Evolutionary conservation across 495 filamentous ascomycete species (phyloP).

Genomic region (Daldinia concentrica): DNA sequence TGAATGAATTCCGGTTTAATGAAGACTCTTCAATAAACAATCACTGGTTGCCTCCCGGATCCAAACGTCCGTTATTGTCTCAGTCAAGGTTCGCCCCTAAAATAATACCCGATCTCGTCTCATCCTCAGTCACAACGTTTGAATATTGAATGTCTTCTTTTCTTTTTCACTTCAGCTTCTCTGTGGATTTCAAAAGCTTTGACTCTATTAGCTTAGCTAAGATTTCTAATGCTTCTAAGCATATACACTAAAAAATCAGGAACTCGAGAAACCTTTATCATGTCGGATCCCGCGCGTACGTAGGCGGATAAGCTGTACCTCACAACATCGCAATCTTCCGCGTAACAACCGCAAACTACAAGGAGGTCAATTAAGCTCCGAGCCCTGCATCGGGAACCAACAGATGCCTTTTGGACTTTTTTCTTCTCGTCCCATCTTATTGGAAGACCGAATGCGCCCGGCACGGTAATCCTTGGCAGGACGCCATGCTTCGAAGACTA

Average conservation of each 20-base stretch:
- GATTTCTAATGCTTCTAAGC: neutral
- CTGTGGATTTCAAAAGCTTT: slow-evolving; percentile 3
- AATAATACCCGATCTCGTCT: neutral
- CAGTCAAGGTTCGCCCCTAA: slow-evolving; percentile 7
- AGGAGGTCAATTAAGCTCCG: slow-evolving; percentile 38
- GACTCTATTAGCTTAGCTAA: slow-evolving; percentile 11
- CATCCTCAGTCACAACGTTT: slow-evolving; percentile 12
- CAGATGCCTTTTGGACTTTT: slow-evolving; percentile 12
- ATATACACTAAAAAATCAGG: neutral
- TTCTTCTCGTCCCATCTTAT: slow-evolving; percentile 9
- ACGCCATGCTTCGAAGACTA: slow-evolving; percentile 5
- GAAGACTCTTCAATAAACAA: neutral
- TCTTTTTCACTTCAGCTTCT: slow-evolving; percentile 24
- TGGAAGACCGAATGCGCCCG: slow-evolving; percentile 6
- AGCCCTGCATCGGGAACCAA: slow-evolving; percentile 27
- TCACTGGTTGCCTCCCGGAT: slow-evolving; percentile 6
- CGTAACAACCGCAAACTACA: slow-evolving; percentile 17
- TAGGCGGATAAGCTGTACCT: slow-evolving; percentile 30
- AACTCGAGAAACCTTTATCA: slow-evolving; percentile 12
- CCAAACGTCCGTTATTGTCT: slow-evolving; percentile 19
- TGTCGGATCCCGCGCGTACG: slow-evolving; percentile 20
- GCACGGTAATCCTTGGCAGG: slow-evolving; percentile 11
- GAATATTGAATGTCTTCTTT: slow-evolving; percentile 14
- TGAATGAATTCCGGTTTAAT: neutral
- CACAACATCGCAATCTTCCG: slow-evolving; percentile 21